Evolutionary conservation across 192 early-diverging fungal genomes (phyloP).

Genomic region (Lobosporangium transversale): DNA sequence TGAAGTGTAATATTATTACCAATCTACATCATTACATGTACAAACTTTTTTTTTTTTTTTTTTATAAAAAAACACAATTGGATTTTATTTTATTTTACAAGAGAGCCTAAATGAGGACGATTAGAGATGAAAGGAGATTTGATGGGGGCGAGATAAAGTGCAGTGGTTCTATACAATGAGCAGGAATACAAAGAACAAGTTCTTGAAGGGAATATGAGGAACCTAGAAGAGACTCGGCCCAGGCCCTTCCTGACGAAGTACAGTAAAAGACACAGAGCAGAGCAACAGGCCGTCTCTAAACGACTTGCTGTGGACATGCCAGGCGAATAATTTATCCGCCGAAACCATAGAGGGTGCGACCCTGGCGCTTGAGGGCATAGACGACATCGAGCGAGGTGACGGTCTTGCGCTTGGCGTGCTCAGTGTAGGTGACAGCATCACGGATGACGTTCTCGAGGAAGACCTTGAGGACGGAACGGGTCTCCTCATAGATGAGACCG

Average conservation of each 20-base stretch:
- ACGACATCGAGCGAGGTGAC: conserved; percentile 99
- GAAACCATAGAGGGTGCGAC: conserved; percentile 88
- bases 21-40: too few species aligned
- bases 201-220: background rate
- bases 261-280: background rate
- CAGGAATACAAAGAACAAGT: conserved; percentile 16
- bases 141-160: conserved; percentile 3
- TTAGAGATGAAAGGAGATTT: conserved; percentile 11
- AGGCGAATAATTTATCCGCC: conserved; percentile 54
- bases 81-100: conserved; percentile 53
- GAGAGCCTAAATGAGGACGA: conserved; percentile 21
- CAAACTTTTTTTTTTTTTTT: too few species aligned
- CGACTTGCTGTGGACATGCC: background rate
- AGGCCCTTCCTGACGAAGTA: conserved; percentile 3
- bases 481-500: conserved; percentile 99
- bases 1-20: too few species aligned
- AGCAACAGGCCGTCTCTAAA: background rate
- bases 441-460: conserved; percentile 99
- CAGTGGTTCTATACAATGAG: conserved; percentile 39
- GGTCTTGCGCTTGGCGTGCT: conserved; percentile 99
- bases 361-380: conserved; percentile 97
- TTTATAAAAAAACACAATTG: too few species aligned
- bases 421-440: conserved; percentile 98
- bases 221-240: background rate
- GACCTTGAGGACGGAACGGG: conserved; percentile 95